Base-by-base conservation (phyloP, 2,329 filamentous ascomycete genomes). In the Nemania abortiva region DNA sequence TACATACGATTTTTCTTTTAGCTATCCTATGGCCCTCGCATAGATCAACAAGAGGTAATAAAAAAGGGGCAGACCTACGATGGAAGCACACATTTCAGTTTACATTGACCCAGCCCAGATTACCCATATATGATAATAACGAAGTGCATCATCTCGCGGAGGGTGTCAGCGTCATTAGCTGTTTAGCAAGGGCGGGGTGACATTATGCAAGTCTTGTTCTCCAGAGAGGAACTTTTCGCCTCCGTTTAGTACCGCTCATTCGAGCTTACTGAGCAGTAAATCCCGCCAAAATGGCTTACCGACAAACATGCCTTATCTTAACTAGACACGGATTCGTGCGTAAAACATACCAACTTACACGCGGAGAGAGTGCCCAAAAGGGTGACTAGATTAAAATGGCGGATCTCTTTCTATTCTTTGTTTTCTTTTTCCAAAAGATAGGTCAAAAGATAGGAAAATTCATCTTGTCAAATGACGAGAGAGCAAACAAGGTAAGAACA, bases 11-110 rank as follows among this genome's bases (percentile, higher is more conserved):
- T 47, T n/a, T 47, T 13, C 13, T 47, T 52, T 62, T 20, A 54
- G 9, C 13, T 63, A 45, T 58, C 4, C 9, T 10, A 54, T 29
- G 11, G 3, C 9, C 37, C 6, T 6, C 6, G n/a, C 37, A 47
- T 63, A 63, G 45, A 59, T 39, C 45, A 45, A 47, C 49, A 29
- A 47, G 7, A 54, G 31, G 27, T 29, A 18, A 42, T 20, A 29
- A 18, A 57, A 13, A 6, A 53, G 13, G 20, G 13, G 52, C 22
- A 52, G 42, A 58, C 22, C 11, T 20, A 55, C 39, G 39, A 42
- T 42, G 18, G 39, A 42, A 42, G 39, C 5, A 11, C 39, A 15
- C 1, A 18, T 42, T 13, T 15, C 6, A 18, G 13, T 18, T 15
- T 15, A 42, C 39, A 15, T 42, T 6, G 5, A 11, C 9, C 11